Base-by-base conservation (phyloP, 2,329 filamentous ascomycete genomes). In the Neonectria coccinea region DNA sequence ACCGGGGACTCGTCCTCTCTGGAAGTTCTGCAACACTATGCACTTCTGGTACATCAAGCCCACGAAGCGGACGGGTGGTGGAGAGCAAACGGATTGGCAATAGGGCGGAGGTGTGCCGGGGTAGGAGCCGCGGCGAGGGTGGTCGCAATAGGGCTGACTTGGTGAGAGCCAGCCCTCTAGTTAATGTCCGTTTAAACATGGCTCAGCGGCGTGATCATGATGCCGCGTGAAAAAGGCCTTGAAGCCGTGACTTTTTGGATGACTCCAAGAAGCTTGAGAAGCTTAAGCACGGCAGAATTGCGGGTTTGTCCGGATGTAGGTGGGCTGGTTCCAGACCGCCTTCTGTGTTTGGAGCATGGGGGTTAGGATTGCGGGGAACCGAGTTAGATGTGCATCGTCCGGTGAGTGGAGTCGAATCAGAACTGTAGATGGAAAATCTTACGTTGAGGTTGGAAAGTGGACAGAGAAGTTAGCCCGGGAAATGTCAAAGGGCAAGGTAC, bases 21-120 rank as follows among this genome's bases (percentile, higher is more conserved):
- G 79, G 79, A 7, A 81, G 75, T 31, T 76, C 68, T 20, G 70
- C 66, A 48, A 79, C 74, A 69, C 77, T 79, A 45, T 70, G 72
- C 44, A 76, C 68, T 10, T 74, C 67, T 16, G 72, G 67, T 6
- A 53, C 69, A 86, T 74, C 67, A 14, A 72, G 69, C 7, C 51
- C 69, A 86, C 80, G 62, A 71, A 77, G 66, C 14, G 68, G 59
- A 12, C 78, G 59, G 3, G 86, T 86, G 9, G 79, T 79, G 7
- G 86, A 86, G 72, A 91, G 88, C 67, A 67, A 71, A 69, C 84
- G 80, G 5, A 65, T 66, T 62, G 50, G 41, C 39, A 25, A 62
- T 48, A 56, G 52, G 14, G 22, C 25, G 16, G 25, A 25, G 29
- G 59, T 36, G 41, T 64, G 48, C 41, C 56, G 59, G 52, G 42